phyloP scores from a whole-genome alignment of 768 basidiomycete genomes.

The Leccinum longicurvipes region DNA sequence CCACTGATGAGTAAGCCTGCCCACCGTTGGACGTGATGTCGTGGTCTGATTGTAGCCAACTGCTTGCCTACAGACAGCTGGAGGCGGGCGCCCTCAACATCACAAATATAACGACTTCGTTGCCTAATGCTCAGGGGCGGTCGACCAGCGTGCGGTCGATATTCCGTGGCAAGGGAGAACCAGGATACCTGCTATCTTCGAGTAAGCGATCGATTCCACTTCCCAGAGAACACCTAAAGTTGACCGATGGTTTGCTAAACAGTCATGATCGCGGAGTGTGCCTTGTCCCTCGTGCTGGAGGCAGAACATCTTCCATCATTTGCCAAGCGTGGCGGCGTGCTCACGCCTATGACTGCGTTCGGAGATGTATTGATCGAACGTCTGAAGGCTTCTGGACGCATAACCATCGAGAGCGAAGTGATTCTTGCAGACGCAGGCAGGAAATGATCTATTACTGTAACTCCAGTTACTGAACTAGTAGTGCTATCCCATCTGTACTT shows the following conservation, averaged over 20 bases:
- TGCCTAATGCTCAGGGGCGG: constrained; percentile 37
- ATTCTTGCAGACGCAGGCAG: constrained; percentile 8
- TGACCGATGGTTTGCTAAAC: constrained; percentile 2
- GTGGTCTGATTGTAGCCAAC: constrained; percentile 2
- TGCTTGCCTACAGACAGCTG: constrained; percentile 40
- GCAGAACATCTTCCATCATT: constrained; percentile 52
- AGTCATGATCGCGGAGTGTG: constrained; percentile 81
- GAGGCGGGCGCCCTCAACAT: constrained; percentile 58
- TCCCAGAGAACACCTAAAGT: background rate
- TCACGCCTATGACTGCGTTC: constrained; percentile 82
- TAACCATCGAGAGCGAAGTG: constrained; percentile 56
- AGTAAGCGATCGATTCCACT: background rate
- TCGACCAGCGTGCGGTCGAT: constrained; percentile 53
- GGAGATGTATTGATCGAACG: constrained; percentile 73
- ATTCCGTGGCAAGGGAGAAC: constrained; percentile 69
- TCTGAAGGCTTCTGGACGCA: constrained; percentile 52
- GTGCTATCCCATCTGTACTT: too few species aligned
- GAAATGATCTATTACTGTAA: constrained; percentile 10
- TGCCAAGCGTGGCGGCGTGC: constrained; percentile 65
- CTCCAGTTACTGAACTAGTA: too few species aligned
- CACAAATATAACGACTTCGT: constrained; percentile 69
- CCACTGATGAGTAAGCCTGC: constrained; percentile 53
- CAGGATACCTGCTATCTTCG: constrained; percentile 50
- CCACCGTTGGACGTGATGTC: background rate
- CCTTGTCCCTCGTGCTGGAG: constrained; percentile 63